phyloP scores from a whole-genome alignment of 495 filamentous ascomycete genomes.

The Halenospora varia region DNA sequence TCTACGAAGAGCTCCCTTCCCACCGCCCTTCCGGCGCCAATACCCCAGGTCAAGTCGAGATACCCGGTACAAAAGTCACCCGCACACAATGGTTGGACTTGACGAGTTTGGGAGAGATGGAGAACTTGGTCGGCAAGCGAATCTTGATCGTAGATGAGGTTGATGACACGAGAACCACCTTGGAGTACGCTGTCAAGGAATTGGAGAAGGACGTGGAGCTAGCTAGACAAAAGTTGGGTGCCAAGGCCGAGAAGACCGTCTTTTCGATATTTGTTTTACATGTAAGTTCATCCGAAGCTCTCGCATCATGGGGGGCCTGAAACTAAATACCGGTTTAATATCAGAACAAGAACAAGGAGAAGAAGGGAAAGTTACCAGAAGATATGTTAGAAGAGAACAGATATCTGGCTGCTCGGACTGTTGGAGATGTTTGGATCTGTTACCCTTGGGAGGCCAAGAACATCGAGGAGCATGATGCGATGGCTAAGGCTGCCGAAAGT shows the following conservation, averaged over 20 bases:
- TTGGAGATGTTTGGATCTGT: conserved; percentile 93
- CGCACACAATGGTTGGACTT: conserved; percentile 98
- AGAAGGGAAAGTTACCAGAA: conserved; percentile 83
- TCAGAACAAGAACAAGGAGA: conserved; percentile 93
- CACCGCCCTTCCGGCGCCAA: conserved; percentile 23
- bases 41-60: conserved; percentile 51
- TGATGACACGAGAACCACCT: conserved; percentile 93
- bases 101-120: conserved; percentile 76
- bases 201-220: conserved; percentile 92
- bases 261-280: conserved; percentile 96
- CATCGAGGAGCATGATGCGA: conserved; percentile 85
- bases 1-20: conserved; percentile 80
- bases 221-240: conserved; percentile 67
- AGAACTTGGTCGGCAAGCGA: conserved; percentile 92
- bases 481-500: conserved; percentile 52
- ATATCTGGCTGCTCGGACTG: conserved; percentile 85
- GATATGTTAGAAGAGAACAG: conserved; percentile 70
- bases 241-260: conserved; percentile 65
- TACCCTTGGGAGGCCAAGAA: conserved; percentile 99
- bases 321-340: conserved; percentile 13
- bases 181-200: conserved; percentile 95
- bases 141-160: conserved; percentile 99
- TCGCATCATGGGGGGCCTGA: background rate
- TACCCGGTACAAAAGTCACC: conserved; percentile 87
- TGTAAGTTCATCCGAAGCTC: conserved; percentile 49